Evolutionary conservation across 2,329 filamentous ascomycete genomes (phyloP), one percentile per base, ranked within the genome.

Genomic region (Fusarium neocosmosporiellum): DNA sequence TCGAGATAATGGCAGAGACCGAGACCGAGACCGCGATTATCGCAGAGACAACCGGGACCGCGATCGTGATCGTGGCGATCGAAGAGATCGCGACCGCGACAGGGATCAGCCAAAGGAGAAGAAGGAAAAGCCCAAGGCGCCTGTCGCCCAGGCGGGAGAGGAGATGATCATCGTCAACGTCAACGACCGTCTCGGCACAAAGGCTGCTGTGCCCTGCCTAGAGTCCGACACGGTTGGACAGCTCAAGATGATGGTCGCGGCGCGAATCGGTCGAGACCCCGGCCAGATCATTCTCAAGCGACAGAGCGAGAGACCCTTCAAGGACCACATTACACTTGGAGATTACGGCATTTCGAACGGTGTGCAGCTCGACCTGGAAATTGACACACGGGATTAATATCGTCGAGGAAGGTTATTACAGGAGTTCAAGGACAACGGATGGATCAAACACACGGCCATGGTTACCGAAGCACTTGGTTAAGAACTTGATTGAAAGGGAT

Each of bases 261-360:
- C 94, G 43, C 90, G 93, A 71, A 97, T 98, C 77, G 96, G 96
- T 2, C 90, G 96, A 37, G 92, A 97, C 76, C 93, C 95, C 50
- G 93, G 96, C 79, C 94, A 98, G 84, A 98, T 98, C 72, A 87
- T 98, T 84, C 83, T 98, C 67, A 96, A 97, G 86, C 88, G 96
- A 75, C 96, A 98, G 83, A 94, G 95, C 14, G 94, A 98, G 84
- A 85, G 95, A 73, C 95, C 96, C 27, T 98, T 98, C 82, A 98
- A 98, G 86, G 95, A 98, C 80, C 89, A 92, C 76, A 87, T 98
- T 69, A 95, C 91, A 36, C 82, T 98, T 76, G 94, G 94, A 78
- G 96, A 98, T 84, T 98, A 98, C 83, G 94, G 94, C n/a, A 91
- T 98, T 65, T 94, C 92, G 77, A 96, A 96, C 83, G 96, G 96